Base-by-base conservation (phyloP, 108 stramenopile species). In the Licmophora abbreviata region DNA sequence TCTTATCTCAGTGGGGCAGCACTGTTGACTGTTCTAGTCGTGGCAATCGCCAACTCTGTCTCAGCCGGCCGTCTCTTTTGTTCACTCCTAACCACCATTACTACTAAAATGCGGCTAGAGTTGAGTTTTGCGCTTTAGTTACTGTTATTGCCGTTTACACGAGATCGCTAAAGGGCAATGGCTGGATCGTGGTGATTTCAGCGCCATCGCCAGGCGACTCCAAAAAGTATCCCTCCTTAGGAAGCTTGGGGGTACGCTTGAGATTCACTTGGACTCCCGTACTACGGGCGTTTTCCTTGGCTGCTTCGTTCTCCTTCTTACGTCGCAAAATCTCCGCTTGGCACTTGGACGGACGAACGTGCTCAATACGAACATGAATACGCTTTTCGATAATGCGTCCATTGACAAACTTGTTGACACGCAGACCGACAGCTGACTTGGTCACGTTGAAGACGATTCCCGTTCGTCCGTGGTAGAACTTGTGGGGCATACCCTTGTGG, bases 401-500 rank as follows among this genome's bases (percentile, higher is more conserved):
- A 71, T 97, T 93, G 41, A 95, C 97, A 52, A 82, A 67, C 79
- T 99, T 99, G 88, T 97, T 97, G 26, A 99, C 95, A 73, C 90
- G 92, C 2, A 99, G 89, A 50, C 97, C 97, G 48, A 99, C 80
- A 25, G 97, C 74, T 20, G 85, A 59, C 77, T 95, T 96, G 79
- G 95, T 97, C 28, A 99, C 93, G 63, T 99, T 98, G 92, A 95
- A 99, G 42, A 99, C 83, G 32, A 98, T 90, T 36, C 98, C 98
- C 34, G 98, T 99, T 38, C 97, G 93, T 61, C 98, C 98, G 69
- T 99, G 98, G 92, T 97, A 99, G 79, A 83, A 77, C 84, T 97
- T 97, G 95, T 95, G 92, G 45, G 98, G 98, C 98, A 99, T 99
- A 79, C 98, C 98, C 88, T 97, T 97, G 85, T 97, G 97, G 54